Evolutionary conservation across 2,329 filamentous ascomycete genomes (phyloP).

Genomic region (Alternaria infectoria): DNA sequence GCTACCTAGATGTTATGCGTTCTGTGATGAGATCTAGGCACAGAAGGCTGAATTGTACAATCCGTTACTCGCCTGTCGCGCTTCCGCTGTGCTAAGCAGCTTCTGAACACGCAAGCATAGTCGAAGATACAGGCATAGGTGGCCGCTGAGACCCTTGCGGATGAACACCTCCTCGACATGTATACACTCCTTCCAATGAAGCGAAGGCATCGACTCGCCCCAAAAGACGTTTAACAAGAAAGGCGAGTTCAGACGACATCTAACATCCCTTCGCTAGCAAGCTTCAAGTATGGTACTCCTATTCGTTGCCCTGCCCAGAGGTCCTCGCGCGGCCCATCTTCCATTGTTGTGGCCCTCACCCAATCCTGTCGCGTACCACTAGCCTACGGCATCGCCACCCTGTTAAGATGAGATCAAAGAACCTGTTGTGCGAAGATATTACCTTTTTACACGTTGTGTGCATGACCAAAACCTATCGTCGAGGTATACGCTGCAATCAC

Average conservation of each 20-base stretch:
- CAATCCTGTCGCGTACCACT: rapidly evolving
- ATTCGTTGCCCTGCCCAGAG: neutral
- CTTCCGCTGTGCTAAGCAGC: neutral
- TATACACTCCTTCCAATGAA: neutral
- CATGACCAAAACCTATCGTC: no score
- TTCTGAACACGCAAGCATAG: neutral
- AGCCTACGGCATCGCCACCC: neutral
- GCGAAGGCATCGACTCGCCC: neutral
- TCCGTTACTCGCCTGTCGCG: neutral
- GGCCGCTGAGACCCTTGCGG: neutral
- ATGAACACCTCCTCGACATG: neutral
- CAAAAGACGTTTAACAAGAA: neutral
- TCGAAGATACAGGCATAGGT: neutral
- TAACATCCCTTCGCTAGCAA: neutral
- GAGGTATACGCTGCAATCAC: no score
- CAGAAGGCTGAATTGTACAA: neutral
- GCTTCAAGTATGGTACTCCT: neutral
- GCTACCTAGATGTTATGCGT: neutral
- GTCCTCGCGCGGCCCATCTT: neutral
- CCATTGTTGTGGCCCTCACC: neutral
- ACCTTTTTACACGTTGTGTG: neutral
- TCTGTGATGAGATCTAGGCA: neutral
- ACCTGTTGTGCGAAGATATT: neutral
- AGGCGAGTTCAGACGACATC: neutral
- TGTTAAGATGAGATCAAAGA: neutral